These are phyloP conservation scores for Rosa multiflora DNA, from an alignment of 306 rosid species.

Conservation along the genomic window DNA sequence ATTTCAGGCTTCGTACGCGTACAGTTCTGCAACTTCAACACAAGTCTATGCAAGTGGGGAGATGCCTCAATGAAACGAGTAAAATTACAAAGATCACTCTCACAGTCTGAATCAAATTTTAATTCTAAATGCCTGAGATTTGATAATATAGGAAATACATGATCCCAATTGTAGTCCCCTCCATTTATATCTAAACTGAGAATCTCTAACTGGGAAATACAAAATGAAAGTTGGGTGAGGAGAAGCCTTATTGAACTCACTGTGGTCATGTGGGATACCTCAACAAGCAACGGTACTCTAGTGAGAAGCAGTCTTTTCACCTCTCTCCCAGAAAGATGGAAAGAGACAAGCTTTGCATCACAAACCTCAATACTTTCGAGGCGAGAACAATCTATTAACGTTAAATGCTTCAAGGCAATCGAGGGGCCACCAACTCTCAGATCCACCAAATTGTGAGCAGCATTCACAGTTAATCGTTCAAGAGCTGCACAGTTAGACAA, in stretches of 20 bases:
- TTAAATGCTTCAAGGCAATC: background rate
- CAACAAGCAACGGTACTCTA: background rate
- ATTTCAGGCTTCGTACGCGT: background rate
- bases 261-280: background rate
- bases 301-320: background rate
- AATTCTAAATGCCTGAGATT: constrained; percentile 3
- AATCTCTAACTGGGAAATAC: background rate
- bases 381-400: background rate
- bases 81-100: background rate
- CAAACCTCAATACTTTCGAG: background rate
- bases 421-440: background rate
- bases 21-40: background rate
- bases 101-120: background rate
- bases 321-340: background rate
- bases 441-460: background rate
- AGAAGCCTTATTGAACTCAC: background rate
- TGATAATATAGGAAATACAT: background rate
- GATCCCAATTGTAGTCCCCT: background rate
- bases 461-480: background rate
- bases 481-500: background rate
- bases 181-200: background rate
- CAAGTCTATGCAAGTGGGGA: background rate
- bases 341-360: background rate
- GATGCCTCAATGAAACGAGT: background rate
- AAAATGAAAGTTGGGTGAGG: background rate